These are phyloP conservation scores for Guadua angustifolia DNA, from an alignment of 176 grass and related monocot species.

Conservation along the genomic window DNA sequence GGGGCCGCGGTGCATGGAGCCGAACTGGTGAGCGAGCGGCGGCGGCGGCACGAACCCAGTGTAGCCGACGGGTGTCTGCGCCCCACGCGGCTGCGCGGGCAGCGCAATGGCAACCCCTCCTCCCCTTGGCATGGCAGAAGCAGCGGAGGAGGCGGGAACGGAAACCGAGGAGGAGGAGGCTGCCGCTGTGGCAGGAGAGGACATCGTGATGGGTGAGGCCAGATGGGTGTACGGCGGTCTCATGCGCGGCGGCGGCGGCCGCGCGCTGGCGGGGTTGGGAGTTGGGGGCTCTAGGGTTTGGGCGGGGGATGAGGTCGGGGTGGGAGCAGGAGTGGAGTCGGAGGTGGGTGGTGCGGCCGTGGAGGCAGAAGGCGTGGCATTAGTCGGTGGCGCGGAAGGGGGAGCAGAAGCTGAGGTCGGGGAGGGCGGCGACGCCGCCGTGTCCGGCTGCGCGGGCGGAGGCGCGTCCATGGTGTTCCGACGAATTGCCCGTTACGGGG, in stretches of 20 bases:
- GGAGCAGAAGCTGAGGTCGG: slow-evolving; percentile 11
- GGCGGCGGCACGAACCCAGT: slow-evolving; percentile 59
- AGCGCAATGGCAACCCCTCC: slow-evolving; percentile 49
- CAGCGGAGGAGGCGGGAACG: slow-evolving; percentile 23
- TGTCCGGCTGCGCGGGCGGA: slow-evolving; percentile 35
- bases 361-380: slow-evolving; percentile 11
- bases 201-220: slow-evolving; percentile 51
- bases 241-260: slow-evolving; percentile 42
- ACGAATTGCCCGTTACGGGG: slow-evolving; percentile 29
- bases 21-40: slow-evolving; percentile 62
- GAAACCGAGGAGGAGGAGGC: slow-evolving; percentile 36
- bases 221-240: slow-evolving; percentile 59
- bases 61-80: slow-evolving; percentile 53
- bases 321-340: slow-evolving; percentile 21
- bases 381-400: slow-evolving; percentile 12
- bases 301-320: slow-evolving; percentile 18
- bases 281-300: slow-evolving; percentile 51
- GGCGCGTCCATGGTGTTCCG: slow-evolving; percentile 48
- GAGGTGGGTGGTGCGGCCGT: slow-evolving; percentile 12
- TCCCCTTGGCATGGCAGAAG: slow-evolving; percentile 44
- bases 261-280: slow-evolving; percentile 21
- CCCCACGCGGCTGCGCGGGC: slow-evolving; percentile 55
- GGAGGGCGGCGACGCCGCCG: slow-evolving; percentile 30
- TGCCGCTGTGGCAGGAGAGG: slow-evolving; percentile 42
- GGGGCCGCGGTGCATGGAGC: slow-evolving; percentile 53